phyloP scores from a whole-genome alignment of 192 early-diverging fungal genomes.

The Rhizophlyctis rosea region DNA sequence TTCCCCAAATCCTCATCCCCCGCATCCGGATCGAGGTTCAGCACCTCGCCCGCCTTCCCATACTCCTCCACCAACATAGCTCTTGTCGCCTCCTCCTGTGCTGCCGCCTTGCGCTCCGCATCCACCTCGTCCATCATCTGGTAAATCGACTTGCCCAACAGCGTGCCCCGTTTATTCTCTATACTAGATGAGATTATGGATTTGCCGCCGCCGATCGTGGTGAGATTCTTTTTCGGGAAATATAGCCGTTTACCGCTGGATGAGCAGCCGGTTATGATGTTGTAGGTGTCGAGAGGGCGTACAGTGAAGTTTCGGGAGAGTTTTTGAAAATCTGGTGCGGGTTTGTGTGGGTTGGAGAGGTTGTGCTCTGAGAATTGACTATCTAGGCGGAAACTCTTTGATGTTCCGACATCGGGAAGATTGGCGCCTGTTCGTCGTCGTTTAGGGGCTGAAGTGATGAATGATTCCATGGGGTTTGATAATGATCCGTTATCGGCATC shows the following conservation, averaged over 20 bases:
- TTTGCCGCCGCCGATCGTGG: no score
- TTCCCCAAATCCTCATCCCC: constrained; percentile 1
- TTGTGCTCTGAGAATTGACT: no score
- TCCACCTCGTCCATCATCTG: constrained; percentile 31
- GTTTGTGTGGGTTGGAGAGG: no score
- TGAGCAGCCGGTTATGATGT: constrained; percentile 10
- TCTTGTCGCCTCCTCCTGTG: constrained; percentile 6
- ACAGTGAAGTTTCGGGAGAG: constrained; percentile 16
- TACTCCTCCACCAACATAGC: constrained; percentile 5
- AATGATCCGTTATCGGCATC: no score
- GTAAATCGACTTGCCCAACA: constrained; percentile 26
- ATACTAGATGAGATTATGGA: background rate
- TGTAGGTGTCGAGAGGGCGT: constrained; percentile 14
- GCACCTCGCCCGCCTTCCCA: background rate
- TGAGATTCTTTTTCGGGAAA: constrained; percentile 32
- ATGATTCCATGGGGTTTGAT: no score
- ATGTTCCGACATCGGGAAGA: no score
- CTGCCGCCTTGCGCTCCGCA: constrained; percentile 12
- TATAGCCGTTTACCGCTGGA: constrained; percentile 28
- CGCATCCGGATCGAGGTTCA: background rate
- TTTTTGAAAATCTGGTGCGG: no score
- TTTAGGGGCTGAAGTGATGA: no score
- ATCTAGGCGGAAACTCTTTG: no score
- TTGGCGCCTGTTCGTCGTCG: no score
- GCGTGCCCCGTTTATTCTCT: background rate